Percentiles rank a stretch among this genome's conserved stretches.
Evolutionary conservation across 129 eudicot species (phyloP).

Genomic region (Smallanthus sonchifolius): DNA sequence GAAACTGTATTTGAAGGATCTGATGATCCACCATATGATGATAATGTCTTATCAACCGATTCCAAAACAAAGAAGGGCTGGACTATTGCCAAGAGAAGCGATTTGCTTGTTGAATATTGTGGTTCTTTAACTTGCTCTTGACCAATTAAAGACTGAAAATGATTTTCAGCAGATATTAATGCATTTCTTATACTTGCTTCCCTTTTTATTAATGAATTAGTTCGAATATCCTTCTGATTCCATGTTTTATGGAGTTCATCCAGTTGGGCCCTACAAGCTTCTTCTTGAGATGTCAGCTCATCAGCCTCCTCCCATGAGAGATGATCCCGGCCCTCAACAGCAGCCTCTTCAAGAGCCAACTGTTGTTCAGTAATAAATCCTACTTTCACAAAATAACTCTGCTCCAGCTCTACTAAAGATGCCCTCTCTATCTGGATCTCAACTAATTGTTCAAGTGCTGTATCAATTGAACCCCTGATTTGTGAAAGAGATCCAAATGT

Average conservation of each 20-base stretch:
- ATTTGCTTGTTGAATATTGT: constrained; percentile 48
- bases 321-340: constrained; percentile 87
- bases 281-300: constrained; percentile 98
- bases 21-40: constrained; percentile 36
- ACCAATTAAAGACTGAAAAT: constrained; percentile 51
- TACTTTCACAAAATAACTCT: constrained; percentile 78
- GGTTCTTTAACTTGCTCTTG: constrained; percentile 47
- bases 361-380: constrained; percentile 90
- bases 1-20: constrained; percentile 46
- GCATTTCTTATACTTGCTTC: constrained; percentile 58
- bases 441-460: constrained; percentile 83
- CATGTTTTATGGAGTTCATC: constrained; percentile 83
- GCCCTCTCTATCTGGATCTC: constrained; percentile 81
- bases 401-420: constrained; percentile 73
- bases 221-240: constrained; percentile 80
- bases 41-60: constrained; percentile 55
- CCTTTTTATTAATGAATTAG: constrained; percentile 53
- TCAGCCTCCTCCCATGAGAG: constrained; percentile 99
- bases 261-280: constrained; percentile 88
- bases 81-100: constrained; percentile 53
- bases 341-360: constrained; percentile 94
- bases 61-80: constrained; percentile 79
- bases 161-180: constrained; percentile 56
- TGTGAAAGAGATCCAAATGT: constrained; percentile 87
- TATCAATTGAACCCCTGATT: constrained; percentile 77